Conservation (phyloP, 1,284 basidiomycete species). For the Mycosarcoma maydis region DNA sequence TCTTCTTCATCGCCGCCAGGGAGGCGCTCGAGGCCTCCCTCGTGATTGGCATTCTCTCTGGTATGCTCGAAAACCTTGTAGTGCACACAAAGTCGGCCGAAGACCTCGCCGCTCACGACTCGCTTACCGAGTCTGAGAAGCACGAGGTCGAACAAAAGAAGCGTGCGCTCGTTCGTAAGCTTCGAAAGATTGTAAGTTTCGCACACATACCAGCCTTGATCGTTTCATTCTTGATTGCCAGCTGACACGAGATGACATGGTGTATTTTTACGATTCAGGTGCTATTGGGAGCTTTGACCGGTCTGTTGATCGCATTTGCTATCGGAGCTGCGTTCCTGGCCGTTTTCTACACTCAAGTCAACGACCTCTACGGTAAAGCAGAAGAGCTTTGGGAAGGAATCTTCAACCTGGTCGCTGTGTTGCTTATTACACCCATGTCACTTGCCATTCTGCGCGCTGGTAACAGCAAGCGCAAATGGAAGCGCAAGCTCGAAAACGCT, state of each 20-base stretch:
- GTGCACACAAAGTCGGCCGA: conserved; percentile 33
- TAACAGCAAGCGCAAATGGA: conserved; percentile 59
- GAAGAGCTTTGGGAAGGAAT: conserved; percentile 66
- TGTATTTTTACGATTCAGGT: conserved; percentile 5
- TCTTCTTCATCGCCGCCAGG: conserved; percentile 65
- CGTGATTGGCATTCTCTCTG: conserved; percentile 62
- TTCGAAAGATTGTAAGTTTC: conserved; percentile 53
- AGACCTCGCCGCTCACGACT: conserved; percentile 9
- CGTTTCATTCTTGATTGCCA: not conserved
- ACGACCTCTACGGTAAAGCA: conserved; percentile 70
- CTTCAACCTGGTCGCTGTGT: conserved; percentile 62
- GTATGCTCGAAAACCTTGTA: conserved; percentile 62
- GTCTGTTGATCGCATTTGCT: conserved; percentile 55
- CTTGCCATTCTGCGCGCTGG: conserved; percentile 62
- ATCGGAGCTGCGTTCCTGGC: conserved; percentile 64
- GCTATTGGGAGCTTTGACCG: conserved; percentile 49
- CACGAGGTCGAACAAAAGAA: conserved; percentile 19
- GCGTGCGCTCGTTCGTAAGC: conserved; percentile 40
- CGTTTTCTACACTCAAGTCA: conserved; percentile 68
- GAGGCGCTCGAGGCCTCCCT: conserved; percentile 64
- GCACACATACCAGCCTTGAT: not conserved
- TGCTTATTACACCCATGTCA: conserved; percentile 65
- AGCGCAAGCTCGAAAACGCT: conserved; percentile 56
- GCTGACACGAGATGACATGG: no score
- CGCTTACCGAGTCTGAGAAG: conserved; percentile 18